Percentiles rank a stretch among this genome's conserved stretches.
Conservation (phyloP, 2,329 filamentous ascomycete genomes). For the Ploettnerulaceae sp. region DNA sequence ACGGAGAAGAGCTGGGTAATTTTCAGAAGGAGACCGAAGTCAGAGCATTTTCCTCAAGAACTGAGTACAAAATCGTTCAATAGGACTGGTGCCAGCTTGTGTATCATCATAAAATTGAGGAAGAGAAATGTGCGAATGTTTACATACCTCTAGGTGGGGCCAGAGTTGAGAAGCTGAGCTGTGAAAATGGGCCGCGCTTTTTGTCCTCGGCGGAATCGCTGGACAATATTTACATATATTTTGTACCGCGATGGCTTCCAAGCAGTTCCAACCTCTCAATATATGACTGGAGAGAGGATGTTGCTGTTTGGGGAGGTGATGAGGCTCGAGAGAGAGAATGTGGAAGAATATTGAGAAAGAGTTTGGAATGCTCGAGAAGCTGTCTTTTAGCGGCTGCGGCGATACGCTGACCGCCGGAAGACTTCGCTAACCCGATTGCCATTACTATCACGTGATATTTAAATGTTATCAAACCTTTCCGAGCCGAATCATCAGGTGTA, state of each 20-base stretch:
- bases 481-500: too few species aligned
- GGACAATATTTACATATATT: background rate
- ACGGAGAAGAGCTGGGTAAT: background rate
- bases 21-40: conserved; percentile 28
- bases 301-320: conserved; percentile 14
- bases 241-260: background rate
- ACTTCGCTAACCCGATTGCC: too few species aligned
- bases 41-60: conserved; percentile 27
- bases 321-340: conserved; percentile 11
- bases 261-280: conserved; percentile 9
- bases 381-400: background rate
- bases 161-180: conserved; percentile 1
- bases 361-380: conserved; percentile 9
- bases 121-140: background rate
- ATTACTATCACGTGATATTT: too few species aligned
- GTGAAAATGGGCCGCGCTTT: background rate
- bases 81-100: conserved; percentile 32
- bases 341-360: background rate
- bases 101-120: conserved; percentile 25
- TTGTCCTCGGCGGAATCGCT: background rate
- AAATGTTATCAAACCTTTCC: too few species aligned
- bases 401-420: background rate
- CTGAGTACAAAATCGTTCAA: conserved; percentile 28
- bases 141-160: conserved; percentile 13
- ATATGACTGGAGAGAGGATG: background rate